phyloP scores from a whole-genome alignment of 2,329 filamentous ascomycete genomes.

The Pseudopyricularia cyperi region DNA sequence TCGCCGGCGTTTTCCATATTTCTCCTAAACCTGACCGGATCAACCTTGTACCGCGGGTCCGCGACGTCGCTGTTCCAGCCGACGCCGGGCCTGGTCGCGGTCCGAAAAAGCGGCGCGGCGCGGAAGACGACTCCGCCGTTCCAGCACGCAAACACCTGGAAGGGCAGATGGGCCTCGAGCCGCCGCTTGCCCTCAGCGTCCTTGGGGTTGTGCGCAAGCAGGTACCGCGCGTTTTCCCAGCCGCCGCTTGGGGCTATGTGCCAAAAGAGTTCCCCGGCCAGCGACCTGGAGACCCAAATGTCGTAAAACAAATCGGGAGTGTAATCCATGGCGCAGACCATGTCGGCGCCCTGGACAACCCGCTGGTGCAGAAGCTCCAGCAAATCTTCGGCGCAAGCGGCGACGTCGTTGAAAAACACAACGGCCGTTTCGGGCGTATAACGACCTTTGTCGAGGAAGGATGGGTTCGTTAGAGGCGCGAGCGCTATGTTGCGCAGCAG shows the following conservation, averaged over 20 bases:
- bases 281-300: slow-evolving; percentile 38
- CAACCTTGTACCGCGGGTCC: slow-evolving; percentile 12
- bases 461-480: slow-evolving; percentile 21
- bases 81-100: neutral
- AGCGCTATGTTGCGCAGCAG: slow-evolving; percentile 39
- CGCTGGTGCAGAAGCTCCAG: slow-evolving; percentile 41
- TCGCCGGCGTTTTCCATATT: slow-evolving; percentile 20
- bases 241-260: slow-evolving; percentile 33
- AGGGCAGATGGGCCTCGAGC: slow-evolving; percentile 25
- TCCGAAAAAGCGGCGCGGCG: slow-evolving; percentile 29
- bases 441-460: slow-evolving; percentile 6
- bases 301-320: slow-evolving; percentile 37
- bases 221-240: slow-evolving; percentile 33
- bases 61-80: neutral
- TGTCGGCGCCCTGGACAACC: slow-evolving; percentile 30
- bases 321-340: slow-evolving; percentile 47
- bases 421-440: slow-evolving; percentile 26
- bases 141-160: slow-evolving; percentile 51
- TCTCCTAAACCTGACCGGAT: slow-evolving; percentile 28
- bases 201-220: slow-evolving; percentile 40
- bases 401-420: slow-evolving; percentile 42
- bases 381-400: slow-evolving; percentile 39
- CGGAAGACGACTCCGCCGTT: slow-evolving; percentile 39
- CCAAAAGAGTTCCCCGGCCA: slow-evolving; percentile 43
- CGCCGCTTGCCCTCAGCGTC: slow-evolving; percentile 14